A percentile compares a stretch with the other conserved stretches of the same genome.
Evolutionary conservation across 305 asterid species (phyloP).

Genomic region (Fraxinus xanthoxyloides): DNA sequence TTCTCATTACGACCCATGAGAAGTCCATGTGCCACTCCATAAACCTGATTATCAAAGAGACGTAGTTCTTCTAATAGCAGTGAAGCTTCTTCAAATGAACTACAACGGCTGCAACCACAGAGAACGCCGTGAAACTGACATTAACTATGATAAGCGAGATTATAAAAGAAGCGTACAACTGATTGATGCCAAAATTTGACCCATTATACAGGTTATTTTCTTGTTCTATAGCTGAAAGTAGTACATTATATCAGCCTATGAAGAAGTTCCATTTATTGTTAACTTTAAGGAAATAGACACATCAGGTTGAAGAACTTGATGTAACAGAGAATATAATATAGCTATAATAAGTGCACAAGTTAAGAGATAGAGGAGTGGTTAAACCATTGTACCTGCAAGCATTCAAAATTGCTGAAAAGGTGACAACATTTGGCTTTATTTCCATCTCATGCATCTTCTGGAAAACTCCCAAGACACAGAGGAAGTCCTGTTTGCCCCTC

Average conservation of each 20-base stretch:
- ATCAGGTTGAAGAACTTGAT: neutral
- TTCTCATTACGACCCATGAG: slow-evolving; percentile 67
- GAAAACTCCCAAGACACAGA: slow-evolving; percentile 71
- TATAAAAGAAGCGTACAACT: neutral
- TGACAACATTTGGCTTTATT: slow-evolving; percentile 93
- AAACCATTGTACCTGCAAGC: too few relatives aligned
- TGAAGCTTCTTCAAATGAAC: slow-evolving; percentile 88
- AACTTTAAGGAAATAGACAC: neutral
- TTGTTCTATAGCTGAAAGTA: neutral
- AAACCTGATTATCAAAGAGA: slow-evolving; percentile 75
- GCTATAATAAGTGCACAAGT: too few relatives aligned
- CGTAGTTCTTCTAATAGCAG: slow-evolving; percentile 81
- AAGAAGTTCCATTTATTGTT: neutral
- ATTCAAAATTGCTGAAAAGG: slow-evolving; percentile 58
- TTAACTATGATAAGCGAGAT: neutral
- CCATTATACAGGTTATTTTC: neutral
- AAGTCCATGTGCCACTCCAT: slow-evolving; percentile 95
- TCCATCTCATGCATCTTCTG: slow-evolving; percentile 86
- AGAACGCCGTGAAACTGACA: neutral
- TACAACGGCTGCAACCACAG: slow-evolving; percentile 69
- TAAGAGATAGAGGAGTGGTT: too few relatives aligned
- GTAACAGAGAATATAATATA: neutral
- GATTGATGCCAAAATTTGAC: slow-evolving; percentile 8
- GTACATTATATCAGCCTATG: neutral
- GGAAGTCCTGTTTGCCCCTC: slow-evolving; percentile 53